Evolutionary conservation across 345 rosid species (phyloP).

Genomic region (Eucalyptus polyanthemos): DNA sequence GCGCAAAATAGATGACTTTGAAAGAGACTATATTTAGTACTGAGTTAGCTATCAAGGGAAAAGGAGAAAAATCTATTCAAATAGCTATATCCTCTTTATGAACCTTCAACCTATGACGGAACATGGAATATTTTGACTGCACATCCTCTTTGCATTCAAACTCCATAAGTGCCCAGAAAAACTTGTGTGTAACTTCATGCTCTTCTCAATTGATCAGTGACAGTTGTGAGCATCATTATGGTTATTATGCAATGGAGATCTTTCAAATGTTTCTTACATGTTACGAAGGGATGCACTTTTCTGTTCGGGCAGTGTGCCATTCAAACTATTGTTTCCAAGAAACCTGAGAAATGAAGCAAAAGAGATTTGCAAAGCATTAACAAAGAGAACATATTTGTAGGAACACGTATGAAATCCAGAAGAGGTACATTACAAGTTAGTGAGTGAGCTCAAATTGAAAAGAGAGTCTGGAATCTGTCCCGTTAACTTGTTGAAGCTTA

Average conservation of each 20-base stretch:
- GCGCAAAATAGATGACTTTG: neutral
- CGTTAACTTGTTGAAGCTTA: constrained; percentile 11
- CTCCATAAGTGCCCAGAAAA: neutral
- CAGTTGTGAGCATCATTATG: neutral
- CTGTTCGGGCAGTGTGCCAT: constrained; percentile 39
- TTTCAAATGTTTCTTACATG: constrained; percentile 27
- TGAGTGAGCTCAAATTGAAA: constrained; percentile 26
- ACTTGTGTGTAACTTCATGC: neutral
- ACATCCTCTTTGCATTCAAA: neutral
- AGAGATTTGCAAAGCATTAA: neutral
- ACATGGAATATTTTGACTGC: neutral
- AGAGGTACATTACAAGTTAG: constrained; percentile 33
- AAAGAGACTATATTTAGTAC: neutral
- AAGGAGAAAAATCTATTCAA: neutral
- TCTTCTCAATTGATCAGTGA: neutral
- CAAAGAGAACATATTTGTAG: neutral
- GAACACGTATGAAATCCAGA: neutral
- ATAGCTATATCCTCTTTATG: neutral
- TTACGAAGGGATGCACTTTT: constrained; percentile 28
- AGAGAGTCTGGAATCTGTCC: constrained; percentile 25
- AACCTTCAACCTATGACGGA: neutral
- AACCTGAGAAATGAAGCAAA: constrained; percentile 31
- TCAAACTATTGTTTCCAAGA: constrained; percentile 43
- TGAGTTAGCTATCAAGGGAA: neutral
- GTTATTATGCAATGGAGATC: neutral